phyloP scores from a whole-genome alignment of 148 eudicot genomes.

The Gaultheria prostrata region DNA sequence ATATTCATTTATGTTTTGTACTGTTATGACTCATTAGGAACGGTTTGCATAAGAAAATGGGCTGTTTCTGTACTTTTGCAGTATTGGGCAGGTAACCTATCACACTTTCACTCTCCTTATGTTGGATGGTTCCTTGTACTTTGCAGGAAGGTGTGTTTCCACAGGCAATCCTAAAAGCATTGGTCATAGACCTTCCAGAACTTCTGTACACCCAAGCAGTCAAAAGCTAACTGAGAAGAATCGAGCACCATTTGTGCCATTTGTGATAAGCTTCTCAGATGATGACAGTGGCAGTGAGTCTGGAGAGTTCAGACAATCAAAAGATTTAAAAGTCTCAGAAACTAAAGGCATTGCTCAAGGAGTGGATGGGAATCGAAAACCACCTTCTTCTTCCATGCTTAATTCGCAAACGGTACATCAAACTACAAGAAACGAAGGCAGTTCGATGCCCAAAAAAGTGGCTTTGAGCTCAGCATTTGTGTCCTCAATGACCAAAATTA shows the following conservation, averaged over 20 bases:
- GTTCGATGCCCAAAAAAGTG: slow-evolving; percentile 29
- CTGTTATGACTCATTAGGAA: not conserved
- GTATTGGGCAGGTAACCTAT: slow-evolving; percentile 9
- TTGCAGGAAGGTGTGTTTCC: slow-evolving; percentile 34
- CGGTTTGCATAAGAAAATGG: not conserved
- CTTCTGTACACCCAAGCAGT: slow-evolving; percentile 20
- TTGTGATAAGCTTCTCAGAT: slow-evolving; percentile 73
- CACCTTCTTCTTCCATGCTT: slow-evolving; percentile 28
- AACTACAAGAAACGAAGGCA: slow-evolving; percentile 32
- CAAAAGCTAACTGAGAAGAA: slow-evolving; percentile 37
- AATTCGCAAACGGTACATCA: slow-evolving; percentile 22
- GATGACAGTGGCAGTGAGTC: slow-evolving; percentile 72
- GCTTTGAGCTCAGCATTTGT: slow-evolving; percentile 34
- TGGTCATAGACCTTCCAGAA: slow-evolving; percentile 26
- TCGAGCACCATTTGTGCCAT: slow-evolving; percentile 43
- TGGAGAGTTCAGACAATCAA: slow-evolving; percentile 35
- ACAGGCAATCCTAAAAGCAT: slow-evolving; percentile 23
- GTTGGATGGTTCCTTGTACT: slow-evolving; percentile 17
- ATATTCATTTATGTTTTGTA: not conserved
- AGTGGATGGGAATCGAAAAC: slow-evolving; percentile 28
- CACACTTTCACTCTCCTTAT: slow-evolving; percentile 1
- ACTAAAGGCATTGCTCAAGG: slow-evolving; percentile 19
- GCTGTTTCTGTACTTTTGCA: not conserved
- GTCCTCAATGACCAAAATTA: slow-evolving; percentile 36
- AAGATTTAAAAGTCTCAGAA: slow-evolving; percentile 18